Percentiles rank a stretch among this genome's conserved stretches.
Evolutionary conservation across 1,139 yeast genomes (phyloP).

Genomic region (Kurtzmaniella natalensis): DNA sequence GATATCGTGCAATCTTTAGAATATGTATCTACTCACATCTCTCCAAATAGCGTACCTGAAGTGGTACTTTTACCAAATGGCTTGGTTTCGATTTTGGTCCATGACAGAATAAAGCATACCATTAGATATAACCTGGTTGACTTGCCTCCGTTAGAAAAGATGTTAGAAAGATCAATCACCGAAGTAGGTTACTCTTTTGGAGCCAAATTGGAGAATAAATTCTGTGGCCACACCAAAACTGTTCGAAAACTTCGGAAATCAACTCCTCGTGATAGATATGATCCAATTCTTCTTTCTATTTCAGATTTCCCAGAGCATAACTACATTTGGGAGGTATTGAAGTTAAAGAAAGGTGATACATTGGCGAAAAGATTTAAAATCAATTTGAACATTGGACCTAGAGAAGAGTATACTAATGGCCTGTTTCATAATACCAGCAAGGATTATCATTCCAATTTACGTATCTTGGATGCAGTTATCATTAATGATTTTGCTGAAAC

Average conservation of each 20-base stretch:
- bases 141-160: no score
- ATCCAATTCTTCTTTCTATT: constrained; percentile 31
- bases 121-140: constrained; percentile 20
- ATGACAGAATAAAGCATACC: constrained; percentile 37
- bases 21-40: constrained; percentile 9
- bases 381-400: constrained; percentile 15
- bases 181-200: constrained; percentile 15
- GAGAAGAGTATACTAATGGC: constrained; percentile 5
- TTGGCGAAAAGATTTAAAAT: constrained; percentile 34
- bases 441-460: constrained; percentile 10
- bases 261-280: constrained; percentile 17
- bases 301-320: constrained; percentile 50
- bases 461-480: constrained; percentile 31
- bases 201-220: constrained; percentile 36
- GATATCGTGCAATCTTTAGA: constrained; percentile 10
- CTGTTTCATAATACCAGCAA: constrained; percentile 1
- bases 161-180: no score
- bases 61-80: constrained; percentile 15
- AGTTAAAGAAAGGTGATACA: constrained; percentile 15
- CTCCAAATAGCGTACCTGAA: constrained; percentile 24
- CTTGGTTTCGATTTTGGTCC: constrained; percentile 26
- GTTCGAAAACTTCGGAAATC: constrained; percentile 65
- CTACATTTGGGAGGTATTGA: constrained; percentile 59
- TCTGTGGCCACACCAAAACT: constrained; percentile 85
- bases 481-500: constrained; percentile 28